Evolutionary conservation across 1,284 basidiomycete species (phyloP).

Genomic region (Cryptococcus depauperatus): DNA sequence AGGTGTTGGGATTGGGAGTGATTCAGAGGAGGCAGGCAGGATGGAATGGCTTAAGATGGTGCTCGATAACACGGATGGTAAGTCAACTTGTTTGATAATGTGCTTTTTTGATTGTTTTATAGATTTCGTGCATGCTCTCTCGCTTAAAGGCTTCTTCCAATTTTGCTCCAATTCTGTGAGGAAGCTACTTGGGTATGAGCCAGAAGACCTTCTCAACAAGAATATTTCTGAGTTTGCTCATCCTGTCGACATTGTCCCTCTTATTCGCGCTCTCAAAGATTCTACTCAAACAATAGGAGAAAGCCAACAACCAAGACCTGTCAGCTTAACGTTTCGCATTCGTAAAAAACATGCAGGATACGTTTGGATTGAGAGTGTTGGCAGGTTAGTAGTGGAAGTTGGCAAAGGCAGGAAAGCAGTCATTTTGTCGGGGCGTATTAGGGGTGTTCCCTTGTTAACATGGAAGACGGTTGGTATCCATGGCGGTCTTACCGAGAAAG

Average conservation of each 20-base stretch:
- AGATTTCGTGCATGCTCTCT: conserved; percentile 83
- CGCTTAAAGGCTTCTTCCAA: conserved; percentile 85
- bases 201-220: conserved; percentile 72
- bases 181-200: conserved; percentile 66
- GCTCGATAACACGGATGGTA: conserved; percentile 53
- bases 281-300: conserved; percentile 45
- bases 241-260: conserved; percentile 77
- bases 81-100: conserved; percentile 8
- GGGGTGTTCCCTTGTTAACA: conserved; percentile 56
- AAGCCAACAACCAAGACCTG: conserved; percentile 43
- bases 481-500: conserved; percentile 48
- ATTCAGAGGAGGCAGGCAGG: conserved; percentile 40
- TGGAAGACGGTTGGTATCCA: conserved; percentile 55
- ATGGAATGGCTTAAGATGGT: conserved; percentile 52
- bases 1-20: conserved; percentile 13
- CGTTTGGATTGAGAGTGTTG: conserved; percentile 80
- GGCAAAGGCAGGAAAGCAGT: conserved; percentile 86
- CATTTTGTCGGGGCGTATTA: conserved; percentile 65
- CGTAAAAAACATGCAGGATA: conserved; percentile 58
- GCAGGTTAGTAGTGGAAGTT: conserved; percentile 73
- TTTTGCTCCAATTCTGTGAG: conserved; percentile 80
- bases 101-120: conserved; percentile 33
- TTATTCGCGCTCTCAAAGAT: conserved; percentile 89
- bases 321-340: conserved; percentile 71
- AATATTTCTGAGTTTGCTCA: conserved; percentile 73